These are phyloP conservation scores for Paulownia fortunei DNA, from an alignment of 257 asterid species.

Conservation along the genomic window DNA sequence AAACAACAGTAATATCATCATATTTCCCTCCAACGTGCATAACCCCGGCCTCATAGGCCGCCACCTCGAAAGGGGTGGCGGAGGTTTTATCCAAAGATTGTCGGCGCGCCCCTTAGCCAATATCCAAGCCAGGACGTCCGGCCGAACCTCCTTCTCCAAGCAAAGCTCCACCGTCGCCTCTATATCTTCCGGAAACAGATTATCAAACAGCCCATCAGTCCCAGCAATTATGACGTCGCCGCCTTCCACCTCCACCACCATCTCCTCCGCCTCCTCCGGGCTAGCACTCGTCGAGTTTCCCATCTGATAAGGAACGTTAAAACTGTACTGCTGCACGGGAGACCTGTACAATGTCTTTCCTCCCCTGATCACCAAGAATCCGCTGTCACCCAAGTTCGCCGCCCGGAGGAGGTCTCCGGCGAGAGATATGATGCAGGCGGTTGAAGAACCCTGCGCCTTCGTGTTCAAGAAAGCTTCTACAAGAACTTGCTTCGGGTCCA, in stretches of 20 bases:
- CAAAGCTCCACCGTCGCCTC: slow-evolving; percentile 24
- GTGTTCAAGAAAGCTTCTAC: slow-evolving; percentile 31
- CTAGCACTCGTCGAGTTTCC: not conserved
- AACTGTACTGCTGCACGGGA: slow-evolving; percentile 31
- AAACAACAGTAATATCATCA: slow-evolving; percentile 60
- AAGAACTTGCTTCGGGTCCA: slow-evolving; percentile 28
- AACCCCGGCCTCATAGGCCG: slow-evolving; percentile 35
- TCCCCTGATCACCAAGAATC: slow-evolving; percentile 41
- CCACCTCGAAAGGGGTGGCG: slow-evolving; percentile 38
- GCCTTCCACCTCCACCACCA: slow-evolving; percentile 25
- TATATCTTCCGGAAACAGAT: slow-evolving; percentile 36
- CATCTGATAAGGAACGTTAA: slow-evolving; percentile 46
- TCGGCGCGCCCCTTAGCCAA: slow-evolving; percentile 23
- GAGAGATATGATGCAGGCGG: slow-evolving; percentile 48
- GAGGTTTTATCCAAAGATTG: not conserved
- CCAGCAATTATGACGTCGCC: slow-evolving; percentile 51
- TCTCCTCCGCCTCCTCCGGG: slow-evolving; percentile 34
- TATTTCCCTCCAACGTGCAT: slow-evolving; percentile 42
- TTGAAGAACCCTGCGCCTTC: slow-evolving; percentile 33
- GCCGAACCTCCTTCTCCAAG: not conserved
- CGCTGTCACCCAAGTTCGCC: slow-evolving; percentile 53
- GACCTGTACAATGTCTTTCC: slow-evolving; percentile 36
- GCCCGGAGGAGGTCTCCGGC: slow-evolving; percentile 28
- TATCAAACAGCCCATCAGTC: slow-evolving; percentile 62
- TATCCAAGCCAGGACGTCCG: not conserved